phyloP scores from a whole-genome alignment of 1,139 yeast genomes.

The Yamadazyma atmosphaerica region DNA sequence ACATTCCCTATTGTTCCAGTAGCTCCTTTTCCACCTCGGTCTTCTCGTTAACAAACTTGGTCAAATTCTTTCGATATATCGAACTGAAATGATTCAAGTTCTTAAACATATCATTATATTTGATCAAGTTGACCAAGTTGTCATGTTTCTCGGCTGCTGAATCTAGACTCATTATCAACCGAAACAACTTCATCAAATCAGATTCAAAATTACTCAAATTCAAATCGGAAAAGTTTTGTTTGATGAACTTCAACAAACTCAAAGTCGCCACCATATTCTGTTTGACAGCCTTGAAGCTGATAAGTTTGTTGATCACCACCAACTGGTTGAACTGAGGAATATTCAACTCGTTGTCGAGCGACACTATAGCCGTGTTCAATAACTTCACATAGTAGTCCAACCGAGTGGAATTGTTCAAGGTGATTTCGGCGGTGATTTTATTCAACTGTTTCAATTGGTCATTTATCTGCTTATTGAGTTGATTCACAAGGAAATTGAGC shows the following conservation, averaged over 20 bases:
- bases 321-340: conserved; percentile 27
- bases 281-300: conserved; percentile 44
- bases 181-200: conserved; percentile 17
- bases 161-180: conserved; percentile 8
- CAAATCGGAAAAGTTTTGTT: conserved; percentile 11
- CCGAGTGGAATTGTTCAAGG: conserved; percentile 34
- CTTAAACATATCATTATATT: conserved; percentile 51
- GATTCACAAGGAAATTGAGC: conserved; percentile 61
- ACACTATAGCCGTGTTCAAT: conserved; percentile 54
- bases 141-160: conserved; percentile 27
- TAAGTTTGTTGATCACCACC: conserved; percentile 41
- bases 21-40: conserved; percentile 5
- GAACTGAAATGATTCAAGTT: conserved; percentile 50
- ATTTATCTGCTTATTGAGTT: conserved; percentile 41
- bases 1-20: background rate
- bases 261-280: conserved; percentile 46
- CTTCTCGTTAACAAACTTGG: conserved; percentile 12
- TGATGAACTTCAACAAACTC: conserved; percentile 42
- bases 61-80: conserved; percentile 45
- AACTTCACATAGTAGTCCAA: conserved; percentile 65
- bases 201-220: conserved; percentile 18
- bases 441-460: conserved; percentile 16
- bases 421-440: conserved; percentile 9
- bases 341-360: conserved; percentile 47
- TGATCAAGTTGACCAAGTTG: conserved; percentile 44